Evolutionary conservation across 805 yeast genomes (phyloP), one percentile per base, ranked within the genome.

Genomic region (Nakazawaea ambrosiae): DNA sequence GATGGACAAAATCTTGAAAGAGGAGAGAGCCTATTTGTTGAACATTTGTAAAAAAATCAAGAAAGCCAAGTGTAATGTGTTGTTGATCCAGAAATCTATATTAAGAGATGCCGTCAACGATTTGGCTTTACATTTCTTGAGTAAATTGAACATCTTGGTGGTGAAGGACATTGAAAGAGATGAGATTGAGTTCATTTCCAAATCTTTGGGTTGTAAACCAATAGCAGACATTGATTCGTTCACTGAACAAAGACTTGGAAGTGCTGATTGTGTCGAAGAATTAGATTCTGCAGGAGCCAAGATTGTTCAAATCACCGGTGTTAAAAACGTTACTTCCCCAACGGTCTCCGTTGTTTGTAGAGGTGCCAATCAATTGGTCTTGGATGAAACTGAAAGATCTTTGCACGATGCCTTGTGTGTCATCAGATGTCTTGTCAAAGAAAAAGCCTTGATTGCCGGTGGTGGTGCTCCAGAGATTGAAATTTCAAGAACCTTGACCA

Each of bases 381-480:
- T 92, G 41, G 98, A 92, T 61, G 99, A 92, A 66, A 79, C 97
- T 27, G 99, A 92, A 58, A 81, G 99, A 63, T 89, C 97, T 3
- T 67, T 92, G 46, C 99, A 92, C 54, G 99, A 92, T 61, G 97
- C 98, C 0, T 71, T 92, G 41, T 92, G 99, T 72, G 98, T 90
- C 39, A 70, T 82, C 45, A 66, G 95, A 57, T 83, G 96, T 63
- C 68, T 87, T 39, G 95, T 88, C 20, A 86, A 87, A 55, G 87
- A 85, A 57, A 81, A 75, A 54, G 95, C 89, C 1, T 66, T 84
- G 55, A 88, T 92, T 63, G 96, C 97, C 11, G 99, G 99, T 51
- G 99, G 98, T 46, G 98, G 97, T 51, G 97, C 98, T 5, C 95
- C 97, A 32, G 97, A 88, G 63, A 78, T 88, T 47, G 96, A 89